These are phyloP conservation scores for Leccinum subrobustum DNA, from an alignment of 1,284 basidiomycete genomes.

Conservation along the genomic window DNA sequence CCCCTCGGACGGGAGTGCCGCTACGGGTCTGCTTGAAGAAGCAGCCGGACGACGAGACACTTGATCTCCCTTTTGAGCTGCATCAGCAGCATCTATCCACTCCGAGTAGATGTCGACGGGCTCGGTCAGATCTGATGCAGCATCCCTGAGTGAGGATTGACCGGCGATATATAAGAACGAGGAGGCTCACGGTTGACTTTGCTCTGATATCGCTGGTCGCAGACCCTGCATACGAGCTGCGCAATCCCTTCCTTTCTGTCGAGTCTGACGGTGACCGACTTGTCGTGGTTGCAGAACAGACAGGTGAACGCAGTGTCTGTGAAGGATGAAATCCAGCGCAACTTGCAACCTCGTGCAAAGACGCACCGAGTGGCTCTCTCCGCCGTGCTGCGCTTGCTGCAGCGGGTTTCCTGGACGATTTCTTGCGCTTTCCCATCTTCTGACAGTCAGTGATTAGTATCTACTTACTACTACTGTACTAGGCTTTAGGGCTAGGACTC, in stretches of 20 bases:
- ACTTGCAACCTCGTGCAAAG: conserved; percentile 4
- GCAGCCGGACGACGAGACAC: conserved; percentile 51
- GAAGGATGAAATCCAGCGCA: conserved; percentile 7
- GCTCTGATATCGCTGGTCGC: conserved; percentile 80
- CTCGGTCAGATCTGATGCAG: conserved; percentile 67
- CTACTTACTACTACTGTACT: neutral
- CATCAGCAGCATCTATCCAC: conserved; percentile 90
- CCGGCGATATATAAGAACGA: conserved; percentile 6
- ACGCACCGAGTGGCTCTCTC: conserved; percentile 69
- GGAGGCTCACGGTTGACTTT: conserved; percentile 75
- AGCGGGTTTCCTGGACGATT: conserved; percentile 71
- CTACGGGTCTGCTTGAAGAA: conserved; percentile 54
- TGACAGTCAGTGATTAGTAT: neutral
- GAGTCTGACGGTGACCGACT: conserved; percentile 83
- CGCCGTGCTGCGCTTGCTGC: conserved; percentile 53
- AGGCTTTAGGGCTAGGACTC: neutral
- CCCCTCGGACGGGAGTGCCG: conserved; percentile 36
- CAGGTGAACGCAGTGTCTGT: conserved; percentile 78
- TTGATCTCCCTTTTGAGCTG: conserved; percentile 65
- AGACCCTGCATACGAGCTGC: conserved; percentile 74
- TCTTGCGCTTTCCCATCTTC: conserved; percentile 82
- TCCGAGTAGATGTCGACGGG: conserved; percentile 89
- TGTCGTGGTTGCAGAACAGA: conserved; percentile 91
- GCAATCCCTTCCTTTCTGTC: conserved; percentile 82
- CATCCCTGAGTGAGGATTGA: conserved; percentile 13